A percentile compares a stretch with the other conserved stretches of the same genome.
Evolutionary conservation across 495 filamentous ascomycete genomes (phyloP).

Genomic region (Viridothelium virens): DNA sequence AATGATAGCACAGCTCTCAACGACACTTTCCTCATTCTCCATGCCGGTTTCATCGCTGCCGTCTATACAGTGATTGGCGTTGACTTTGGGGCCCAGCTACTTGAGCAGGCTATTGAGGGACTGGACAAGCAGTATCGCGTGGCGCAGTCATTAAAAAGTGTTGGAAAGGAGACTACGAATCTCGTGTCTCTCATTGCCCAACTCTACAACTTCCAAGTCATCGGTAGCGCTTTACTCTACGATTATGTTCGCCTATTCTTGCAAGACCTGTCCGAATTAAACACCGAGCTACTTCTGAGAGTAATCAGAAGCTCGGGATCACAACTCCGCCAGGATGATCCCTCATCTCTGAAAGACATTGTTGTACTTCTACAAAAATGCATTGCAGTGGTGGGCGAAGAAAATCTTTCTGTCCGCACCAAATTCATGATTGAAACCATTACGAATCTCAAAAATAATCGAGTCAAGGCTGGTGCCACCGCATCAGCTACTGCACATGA

Average conservation of each 20-base stretch:
- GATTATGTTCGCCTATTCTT: conserved; percentile 81
- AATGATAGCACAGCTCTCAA: conserved; percentile 66
- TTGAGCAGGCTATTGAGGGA: conserved; percentile 66
- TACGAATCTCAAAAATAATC: conserved; percentile 89
- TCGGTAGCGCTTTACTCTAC: conserved; percentile 74
- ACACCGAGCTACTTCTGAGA: conserved; percentile 82
- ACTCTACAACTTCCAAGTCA: conserved; percentile 84
- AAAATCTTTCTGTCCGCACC: conserved; percentile 73
- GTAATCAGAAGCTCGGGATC: conserved; percentile 71
- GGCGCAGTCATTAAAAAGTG: conserved; percentile 36
- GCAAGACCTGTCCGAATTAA: conserved; percentile 68
- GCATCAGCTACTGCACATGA: conserved; percentile 60
- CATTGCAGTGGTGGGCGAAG: conserved; percentile 56
- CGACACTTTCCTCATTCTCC: conserved; percentile 84
- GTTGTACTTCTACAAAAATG: conserved; percentile 68
- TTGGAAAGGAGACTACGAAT: conserved; percentile 64
- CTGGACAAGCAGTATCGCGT: conserved; percentile 49
- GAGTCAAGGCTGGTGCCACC: conserved; percentile 61
- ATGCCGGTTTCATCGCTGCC: conserved; percentile 82
- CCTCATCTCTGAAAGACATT: conserved; percentile 84
- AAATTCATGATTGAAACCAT: conserved; percentile 98
- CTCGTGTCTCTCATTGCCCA: conserved; percentile 76
- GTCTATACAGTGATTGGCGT: conserved; percentile 77
- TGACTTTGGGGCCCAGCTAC: conserved; percentile 77
- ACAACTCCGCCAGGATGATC: conserved; percentile 83